Conservation (phyloP, 2,329 filamentous ascomycete species). For the Polytolypa hystricis region DNA sequence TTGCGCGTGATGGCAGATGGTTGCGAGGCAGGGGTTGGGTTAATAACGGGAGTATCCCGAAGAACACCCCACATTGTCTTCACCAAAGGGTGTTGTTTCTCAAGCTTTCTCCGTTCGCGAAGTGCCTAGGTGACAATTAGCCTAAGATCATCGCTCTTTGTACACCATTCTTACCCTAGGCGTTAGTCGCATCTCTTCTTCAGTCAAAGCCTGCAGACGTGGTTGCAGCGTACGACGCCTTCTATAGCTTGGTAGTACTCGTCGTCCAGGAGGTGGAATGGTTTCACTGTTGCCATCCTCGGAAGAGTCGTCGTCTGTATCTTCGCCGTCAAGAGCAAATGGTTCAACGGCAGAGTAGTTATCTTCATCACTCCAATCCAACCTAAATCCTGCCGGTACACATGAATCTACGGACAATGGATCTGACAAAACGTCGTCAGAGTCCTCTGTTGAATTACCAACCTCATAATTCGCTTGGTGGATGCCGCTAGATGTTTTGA, state of each 20-base stretch:
- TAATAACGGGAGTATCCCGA: slow-evolving; percentile 55
- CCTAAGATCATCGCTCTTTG: too few species aligned
- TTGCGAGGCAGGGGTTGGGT: slow-evolving; percentile 54
- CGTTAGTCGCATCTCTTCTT: slow-evolving; percentile 2
- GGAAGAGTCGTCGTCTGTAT: background rate
- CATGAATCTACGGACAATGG: background rate
- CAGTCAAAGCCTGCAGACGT: background rate
- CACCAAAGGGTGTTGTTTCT: slow-evolving; percentile 65
- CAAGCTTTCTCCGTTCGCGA: slow-evolving; percentile 56
- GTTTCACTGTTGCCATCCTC: too few species aligned
- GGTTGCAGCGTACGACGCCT: background rate
- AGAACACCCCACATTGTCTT: slow-evolving; percentile 76
- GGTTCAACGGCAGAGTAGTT: too few species aligned
- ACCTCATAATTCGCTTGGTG: slow-evolving; percentile 12
- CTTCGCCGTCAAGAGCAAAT: background rate
- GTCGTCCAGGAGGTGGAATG: too few species aligned
- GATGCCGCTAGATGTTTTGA: slow-evolving; percentile 16
- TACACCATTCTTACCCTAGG: slow-evolving; percentile 6
- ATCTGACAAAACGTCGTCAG: background rate
- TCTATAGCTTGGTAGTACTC: background rate
- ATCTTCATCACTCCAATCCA: too few species aligned
- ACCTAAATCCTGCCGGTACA: too few species aligned
- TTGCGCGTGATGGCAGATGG: slow-evolving; percentile 68
- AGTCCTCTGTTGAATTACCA: slow-evolving; percentile 16
- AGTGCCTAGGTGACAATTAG: slow-evolving; percentile 21